phyloP scores from a whole-genome alignment of 805 yeast genomes.

The Metschnikowia lachancei region DNA sequence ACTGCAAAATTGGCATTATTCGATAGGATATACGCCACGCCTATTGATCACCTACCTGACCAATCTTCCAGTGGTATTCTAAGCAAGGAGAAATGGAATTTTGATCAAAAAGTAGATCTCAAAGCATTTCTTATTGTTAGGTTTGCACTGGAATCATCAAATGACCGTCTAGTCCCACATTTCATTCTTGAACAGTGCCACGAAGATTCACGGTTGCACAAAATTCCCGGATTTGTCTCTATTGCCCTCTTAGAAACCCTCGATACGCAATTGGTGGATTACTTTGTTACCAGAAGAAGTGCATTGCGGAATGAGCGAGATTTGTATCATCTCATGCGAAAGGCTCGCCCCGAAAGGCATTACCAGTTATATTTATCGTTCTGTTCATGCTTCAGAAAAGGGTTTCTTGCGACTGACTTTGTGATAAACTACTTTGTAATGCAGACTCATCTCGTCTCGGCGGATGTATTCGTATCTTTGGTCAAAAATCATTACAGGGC shows the following conservation, averaged over 20 bases:
- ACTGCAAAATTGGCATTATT: constrained; percentile 7
- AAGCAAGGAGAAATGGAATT: neutral
- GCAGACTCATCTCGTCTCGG: constrained; percentile 3
- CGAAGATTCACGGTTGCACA: constrained; percentile 4
- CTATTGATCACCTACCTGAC: neutral
- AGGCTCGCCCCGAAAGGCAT: neutral
- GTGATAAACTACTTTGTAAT: constrained; percentile 5
- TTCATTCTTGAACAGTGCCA: neutral
- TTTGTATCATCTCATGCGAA: constrained; percentile 1
- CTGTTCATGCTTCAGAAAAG: constrained; percentile 2
- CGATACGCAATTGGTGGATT: neutral
- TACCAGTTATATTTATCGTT: constrained; percentile 7
- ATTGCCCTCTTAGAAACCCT: neutral
- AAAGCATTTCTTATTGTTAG: constrained; percentile 1
- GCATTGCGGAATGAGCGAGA: constrained; percentile 12
- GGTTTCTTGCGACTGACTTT: constrained; percentile 3
- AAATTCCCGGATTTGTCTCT: constrained; percentile 8
- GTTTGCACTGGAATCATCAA: neutral
- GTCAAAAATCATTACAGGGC: constrained; percentile 1
- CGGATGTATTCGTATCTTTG: neutral
- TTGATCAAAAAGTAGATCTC: neutral
- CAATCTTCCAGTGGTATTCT: neutral
- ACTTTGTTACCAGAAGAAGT: constrained; percentile 1
- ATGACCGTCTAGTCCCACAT: neutral
- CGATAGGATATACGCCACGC: neutral